Conservation (phyloP, 805 yeast genomes). For the Candida hispaniensis region DNA sequence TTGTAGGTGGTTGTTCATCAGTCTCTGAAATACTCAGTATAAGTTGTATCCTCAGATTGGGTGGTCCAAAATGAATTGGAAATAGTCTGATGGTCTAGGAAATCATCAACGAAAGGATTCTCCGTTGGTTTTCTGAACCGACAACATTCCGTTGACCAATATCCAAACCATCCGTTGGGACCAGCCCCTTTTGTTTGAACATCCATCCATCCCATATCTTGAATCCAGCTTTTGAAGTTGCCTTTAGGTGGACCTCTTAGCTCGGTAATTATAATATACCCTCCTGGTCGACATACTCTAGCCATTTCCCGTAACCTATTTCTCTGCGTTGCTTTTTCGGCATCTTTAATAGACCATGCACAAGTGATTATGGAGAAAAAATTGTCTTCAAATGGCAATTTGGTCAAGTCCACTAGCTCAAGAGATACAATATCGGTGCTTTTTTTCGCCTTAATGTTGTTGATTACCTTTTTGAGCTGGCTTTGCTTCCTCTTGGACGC, state of each 20-base stretch:
- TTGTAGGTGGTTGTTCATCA: no score
- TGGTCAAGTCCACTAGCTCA: slow-evolving; percentile 5
- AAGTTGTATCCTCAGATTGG: no score
- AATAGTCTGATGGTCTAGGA: no score
- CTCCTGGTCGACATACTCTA: slow-evolving; percentile 14
- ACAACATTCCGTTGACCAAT: slow-evolving; percentile 5
- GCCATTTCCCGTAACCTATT: slow-evolving; percentile 12
- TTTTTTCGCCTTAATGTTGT: slow-evolving; percentile 14
- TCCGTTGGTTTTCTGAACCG: slow-evolving; percentile 8
- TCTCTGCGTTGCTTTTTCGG: slow-evolving; percentile 1
- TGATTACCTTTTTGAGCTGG: slow-evolving; percentile 13
- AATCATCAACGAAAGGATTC: slow-evolving; percentile 4
- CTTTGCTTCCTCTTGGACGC: slow-evolving; percentile 4
- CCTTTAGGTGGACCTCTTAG: slow-evolving; percentile 2
- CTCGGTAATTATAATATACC: slow-evolving; percentile 6
- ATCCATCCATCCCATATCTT: slow-evolving; percentile 12
- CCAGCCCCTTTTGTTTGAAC: slow-evolving; percentile 8
- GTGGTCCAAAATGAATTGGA: no score
- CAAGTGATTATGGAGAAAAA: slow-evolving; percentile 7
- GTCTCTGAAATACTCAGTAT: no score
- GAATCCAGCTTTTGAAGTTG: slow-evolving; percentile 7
- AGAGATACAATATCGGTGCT: slow-evolving; percentile 12
- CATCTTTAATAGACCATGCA: slow-evolving; percentile 5
- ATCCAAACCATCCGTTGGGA: slow-evolving; percentile 15
- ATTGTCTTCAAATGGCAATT: slow-evolving; percentile 8